Evolutionary conservation across 805 yeast species (phyloP), one percentile per base, ranked within the genome.

Genomic region (Pichia membranifaciens): DNA sequence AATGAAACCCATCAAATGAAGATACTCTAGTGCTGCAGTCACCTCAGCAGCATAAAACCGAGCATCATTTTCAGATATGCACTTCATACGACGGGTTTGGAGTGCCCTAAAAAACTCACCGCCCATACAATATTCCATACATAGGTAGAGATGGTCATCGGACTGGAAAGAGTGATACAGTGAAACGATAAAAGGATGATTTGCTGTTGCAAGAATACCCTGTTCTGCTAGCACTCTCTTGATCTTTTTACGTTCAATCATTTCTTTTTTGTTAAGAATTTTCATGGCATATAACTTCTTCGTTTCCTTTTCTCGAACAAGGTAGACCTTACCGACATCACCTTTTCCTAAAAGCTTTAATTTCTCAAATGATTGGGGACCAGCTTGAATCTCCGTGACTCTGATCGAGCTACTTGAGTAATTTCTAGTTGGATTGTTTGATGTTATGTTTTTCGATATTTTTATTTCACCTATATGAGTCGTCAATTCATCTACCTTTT

Each of bases 91-190:
- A 51, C 97, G 74, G 0, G 97, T 89, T 66, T 93, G 99, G 45
- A 93, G 68, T 0, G 98, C 99, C 50, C 98, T 72, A 72, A 93
- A 93, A 59, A 93, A 93, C 67, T 95, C 99, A 40, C 99, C 99
- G 28, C 99, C 99, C 89, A 93, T 88, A 61, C 99, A 93, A 60
- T 91, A 93, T 64, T 93, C 99, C 96, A 95, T 91, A 67, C 99
- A 93, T 36, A 93, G 75, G 57, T 89, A 93, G 10, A 93, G 67
- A 60, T 86, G 81, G 57, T 90, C 97, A 50, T 87, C 93, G 4
- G 96, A 84, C 67, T 93, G 99, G 70, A 93, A 93, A 0, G 96
- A 89, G 65, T 93, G 99, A 60, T 93, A 91, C 22, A 93, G 71
- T 0, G 99, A 88, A 28, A 93, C 98, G 55, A 93, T 95, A 60